Evolutionary conservation across 768 basidiomycete genomes (phyloP).

Genomic region (Gloeopeniophorella convolvens): DNA sequence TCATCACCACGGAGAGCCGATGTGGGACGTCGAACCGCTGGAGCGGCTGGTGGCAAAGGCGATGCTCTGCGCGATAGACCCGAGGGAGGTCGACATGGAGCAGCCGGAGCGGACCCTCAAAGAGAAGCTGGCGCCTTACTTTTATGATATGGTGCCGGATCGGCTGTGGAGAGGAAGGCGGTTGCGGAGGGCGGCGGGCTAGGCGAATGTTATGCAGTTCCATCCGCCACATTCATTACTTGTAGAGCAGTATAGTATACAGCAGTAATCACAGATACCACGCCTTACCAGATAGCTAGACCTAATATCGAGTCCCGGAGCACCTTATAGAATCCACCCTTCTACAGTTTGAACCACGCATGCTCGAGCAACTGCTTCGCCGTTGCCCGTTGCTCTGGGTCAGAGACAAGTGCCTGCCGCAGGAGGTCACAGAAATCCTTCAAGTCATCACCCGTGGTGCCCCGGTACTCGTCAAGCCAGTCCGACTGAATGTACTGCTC

Average conservation of each 20-base stretch:
- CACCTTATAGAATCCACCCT: too few relatives aligned
- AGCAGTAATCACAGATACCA: background rate
- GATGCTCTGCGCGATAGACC: background rate
- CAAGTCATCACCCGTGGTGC: too few relatives aligned
- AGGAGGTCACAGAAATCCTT: too few relatives aligned
- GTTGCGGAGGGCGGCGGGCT: background rate
- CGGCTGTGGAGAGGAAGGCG: constrained; percentile 9
- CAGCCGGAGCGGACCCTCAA: background rate
- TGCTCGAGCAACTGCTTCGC: too few relatives aligned
- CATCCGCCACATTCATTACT: background rate
- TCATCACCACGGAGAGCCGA: background rate
- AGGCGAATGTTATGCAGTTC: background rate
- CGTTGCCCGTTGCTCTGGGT: too few relatives aligned
- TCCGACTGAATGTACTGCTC: too few relatives aligned
- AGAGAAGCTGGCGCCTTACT: constrained; percentile 1
- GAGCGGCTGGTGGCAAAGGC: constrained; percentile 14
- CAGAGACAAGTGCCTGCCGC: too few relatives aligned
- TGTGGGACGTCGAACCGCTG: constrained; percentile 18
- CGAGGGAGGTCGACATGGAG: background rate
- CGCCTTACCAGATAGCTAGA: too few relatives aligned
- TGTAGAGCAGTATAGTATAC: too few relatives aligned
- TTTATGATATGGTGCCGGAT: constrained; percentile 8
- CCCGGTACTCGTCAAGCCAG: too few relatives aligned
- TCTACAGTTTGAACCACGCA: too few relatives aligned
- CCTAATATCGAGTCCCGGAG: too few relatives aligned